A percentile compares a stretch with the other conserved stretches of the same genome.
phyloP scores from a whole-genome alignment of 225 moss, liverwort and hornwort species.

The Pseudisothecium myosuroides region DNA sequence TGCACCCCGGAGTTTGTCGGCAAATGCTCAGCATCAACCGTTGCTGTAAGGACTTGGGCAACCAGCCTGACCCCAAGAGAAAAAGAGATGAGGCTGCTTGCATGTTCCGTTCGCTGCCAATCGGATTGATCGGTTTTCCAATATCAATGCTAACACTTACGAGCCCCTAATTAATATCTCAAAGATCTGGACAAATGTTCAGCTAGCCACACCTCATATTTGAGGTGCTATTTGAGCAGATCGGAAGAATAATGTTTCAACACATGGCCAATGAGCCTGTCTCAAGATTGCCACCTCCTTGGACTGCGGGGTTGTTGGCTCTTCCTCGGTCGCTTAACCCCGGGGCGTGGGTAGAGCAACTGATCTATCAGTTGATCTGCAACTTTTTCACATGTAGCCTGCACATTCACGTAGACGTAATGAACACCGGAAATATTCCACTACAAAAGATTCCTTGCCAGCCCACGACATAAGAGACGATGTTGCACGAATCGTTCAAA shows the following conservation, averaged over 20 bases:
- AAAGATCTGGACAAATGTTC: background rate
- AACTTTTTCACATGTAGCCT: conserved; percentile 51
- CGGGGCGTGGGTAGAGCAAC: conserved; percentile 42
- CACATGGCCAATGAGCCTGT: background rate
- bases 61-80: background rate
- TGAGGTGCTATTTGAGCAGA: background rate
- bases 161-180: background rate
- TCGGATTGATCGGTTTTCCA: background rate
- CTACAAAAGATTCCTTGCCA: background rate
- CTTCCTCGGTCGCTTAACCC: conserved; percentile 49
- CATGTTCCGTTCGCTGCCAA: background rate
- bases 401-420: background rate
- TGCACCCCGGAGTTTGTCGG: background rate
- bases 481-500: background rate
- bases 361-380: conserved; percentile 63
- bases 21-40: background rate
- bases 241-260: background rate
- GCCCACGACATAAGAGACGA: background rate
- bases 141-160: background rate
- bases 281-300: conserved; percentile 34
- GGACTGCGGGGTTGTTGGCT: conserved; percentile 37
- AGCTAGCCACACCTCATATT: background rate
- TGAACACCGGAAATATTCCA: background rate
- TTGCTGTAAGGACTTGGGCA: background rate
- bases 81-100: background rate